Evolutionary conservation across 192 early-diverging fungal species (phyloP).

Genomic region (Coemansia furcata): DNA sequence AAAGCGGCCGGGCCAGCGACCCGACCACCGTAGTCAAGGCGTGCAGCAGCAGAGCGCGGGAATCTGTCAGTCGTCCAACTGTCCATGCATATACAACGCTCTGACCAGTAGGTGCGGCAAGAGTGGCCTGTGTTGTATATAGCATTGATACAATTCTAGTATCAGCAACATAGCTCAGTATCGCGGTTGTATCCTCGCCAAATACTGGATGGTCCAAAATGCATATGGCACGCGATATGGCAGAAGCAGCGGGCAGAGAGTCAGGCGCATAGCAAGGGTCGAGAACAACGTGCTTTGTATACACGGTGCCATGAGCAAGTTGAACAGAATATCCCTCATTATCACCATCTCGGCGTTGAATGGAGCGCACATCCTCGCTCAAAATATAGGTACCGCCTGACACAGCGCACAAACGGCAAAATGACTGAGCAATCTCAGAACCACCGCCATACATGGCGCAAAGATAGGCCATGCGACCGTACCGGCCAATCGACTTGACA

Average conservation of each 20-base stretch:
- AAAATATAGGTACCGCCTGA: constrained; percentile 90
- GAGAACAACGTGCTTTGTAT: constrained; percentile 52
- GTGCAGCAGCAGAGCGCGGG: not conserved
- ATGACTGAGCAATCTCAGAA: constrained; percentile 86
- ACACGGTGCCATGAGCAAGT: constrained; percentile 39
- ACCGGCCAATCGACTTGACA: constrained; percentile 79
- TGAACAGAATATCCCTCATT: not conserved
- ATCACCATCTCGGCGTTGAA: constrained; percentile 32
- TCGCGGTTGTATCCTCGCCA: constrained; percentile 25
- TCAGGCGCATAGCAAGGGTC: constrained; percentile 55
- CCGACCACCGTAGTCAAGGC: constrained; percentile 12
- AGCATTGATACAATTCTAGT: constrained; percentile 22
- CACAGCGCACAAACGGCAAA: constrained; percentile 88
- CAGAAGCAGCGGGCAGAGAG: constrained; percentile 27
- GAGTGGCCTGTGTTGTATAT: constrained; percentile 31
- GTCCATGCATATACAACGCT: constrained; percentile 26
- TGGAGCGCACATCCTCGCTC: constrained; percentile 48
- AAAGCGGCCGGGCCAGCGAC: constrained; percentile 1
- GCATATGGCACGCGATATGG: constrained; percentile 48
- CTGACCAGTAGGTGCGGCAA: constrained; percentile 29
- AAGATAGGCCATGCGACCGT: constrained; percentile 78
- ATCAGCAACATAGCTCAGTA: constrained; percentile 14
- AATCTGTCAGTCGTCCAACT: constrained; percentile 5
- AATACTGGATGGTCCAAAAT: constrained; percentile 48
- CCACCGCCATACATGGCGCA: constrained; percentile 84